Evolutionary conservation across 176 grass and related monocot species (phyloP), one percentile per base, ranked within the genome.

Genomic region (Dendrocalamus sinicus): DNA sequence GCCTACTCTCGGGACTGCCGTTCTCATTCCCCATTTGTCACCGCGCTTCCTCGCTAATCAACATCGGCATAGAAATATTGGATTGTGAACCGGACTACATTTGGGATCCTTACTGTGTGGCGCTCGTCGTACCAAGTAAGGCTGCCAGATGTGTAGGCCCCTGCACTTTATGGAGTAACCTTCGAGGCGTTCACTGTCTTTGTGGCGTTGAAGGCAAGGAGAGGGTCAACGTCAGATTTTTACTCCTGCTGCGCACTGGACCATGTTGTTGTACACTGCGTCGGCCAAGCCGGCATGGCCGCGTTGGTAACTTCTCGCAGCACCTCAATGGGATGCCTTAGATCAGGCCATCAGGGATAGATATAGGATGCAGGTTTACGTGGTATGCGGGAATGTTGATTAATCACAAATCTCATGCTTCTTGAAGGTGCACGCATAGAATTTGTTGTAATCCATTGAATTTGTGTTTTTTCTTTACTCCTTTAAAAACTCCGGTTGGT

Each of bases 291-390:
- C 3, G 30, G 30, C 30, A 32, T 32, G 35, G 58, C 9, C 2
- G 82, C 78, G n/a, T 88, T 88, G 12, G 86, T 82, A 3, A 82
- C 86, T 13, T 30, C 75, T 40, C 44, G 44, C 65, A 16, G 40
- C 40, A 82, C n/a, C 4, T 62, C 69, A 15, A 41, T 14, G 5
- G 78, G 4, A 24, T 47, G 64, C 41, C 44, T 82, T 7, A 88
- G 86, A 59, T 88, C 35, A 13, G 84, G 44, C 35, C 35, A 37
- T 37, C 35, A 37, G 66, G 66, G 17, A 32, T 32, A 69, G 35
- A 37, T 69, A 69, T 69, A 69, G 66, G 15, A 41, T 32, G 35
- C 2, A 69, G 66, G 16, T 69, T 69, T 41, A 69, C 7, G 66
- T 69, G 66, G 17, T 69, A 69, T 6, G 66, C 66, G 17, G 66